Conservation (phyloP, 306 rosid species). For the Rubus idaeus region DNA sequence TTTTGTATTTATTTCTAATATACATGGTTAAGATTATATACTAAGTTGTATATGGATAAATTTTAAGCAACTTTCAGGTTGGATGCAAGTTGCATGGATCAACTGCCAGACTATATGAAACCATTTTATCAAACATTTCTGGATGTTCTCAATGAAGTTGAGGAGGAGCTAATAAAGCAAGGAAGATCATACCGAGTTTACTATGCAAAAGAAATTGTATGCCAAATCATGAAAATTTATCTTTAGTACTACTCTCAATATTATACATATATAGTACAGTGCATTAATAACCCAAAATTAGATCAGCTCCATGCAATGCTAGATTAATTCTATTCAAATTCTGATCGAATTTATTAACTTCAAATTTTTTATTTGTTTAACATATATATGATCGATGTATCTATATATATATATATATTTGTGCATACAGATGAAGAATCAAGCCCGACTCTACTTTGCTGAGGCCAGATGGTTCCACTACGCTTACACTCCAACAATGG, state of each 20-base stretch:
- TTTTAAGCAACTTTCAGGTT: neutral
- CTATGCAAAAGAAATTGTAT: conserved; percentile 20
- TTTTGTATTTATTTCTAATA: too few species aligned
- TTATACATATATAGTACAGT: neutral
- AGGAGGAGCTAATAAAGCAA: neutral
- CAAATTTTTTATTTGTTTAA: neutral
- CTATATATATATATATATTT: neutral
- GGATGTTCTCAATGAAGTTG: conserved; percentile 5
- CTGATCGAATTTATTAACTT: too few species aligned
- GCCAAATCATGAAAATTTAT: neutral
- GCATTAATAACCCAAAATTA: too few species aligned
- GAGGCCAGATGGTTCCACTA: conserved; percentile 1
- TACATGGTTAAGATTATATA: neutral
- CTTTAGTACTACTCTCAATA: neutral
- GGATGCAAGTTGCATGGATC: conserved; percentile 12
- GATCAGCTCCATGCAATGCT: too few species aligned
- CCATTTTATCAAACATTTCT: neutral
- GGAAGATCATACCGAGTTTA: neutral
- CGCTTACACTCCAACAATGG: neutral
- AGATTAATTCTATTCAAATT: too few species aligned
- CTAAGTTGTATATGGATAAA: neutral
- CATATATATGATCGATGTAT: neutral
- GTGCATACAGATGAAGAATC: neutral
- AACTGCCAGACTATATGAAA: conserved; percentile 25
- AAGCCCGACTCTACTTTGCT: neutral